Conservation (phyloP, 768 basidiomycete species). For the Lanmaoa pseudosensibilis region DNA sequence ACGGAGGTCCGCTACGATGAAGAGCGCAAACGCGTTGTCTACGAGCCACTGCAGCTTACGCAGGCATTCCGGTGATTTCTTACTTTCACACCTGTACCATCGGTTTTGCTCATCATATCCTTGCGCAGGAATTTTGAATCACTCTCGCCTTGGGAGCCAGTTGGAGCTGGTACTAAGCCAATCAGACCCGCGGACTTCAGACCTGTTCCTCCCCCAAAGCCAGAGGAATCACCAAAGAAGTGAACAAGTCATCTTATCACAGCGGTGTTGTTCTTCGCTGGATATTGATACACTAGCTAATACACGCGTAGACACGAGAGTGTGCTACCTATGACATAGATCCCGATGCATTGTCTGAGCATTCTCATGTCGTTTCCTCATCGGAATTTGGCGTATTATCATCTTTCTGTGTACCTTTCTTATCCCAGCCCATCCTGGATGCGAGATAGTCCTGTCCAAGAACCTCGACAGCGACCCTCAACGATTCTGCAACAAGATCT, state of each 20-base stretch:
- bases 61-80: constrained; percentile 88
- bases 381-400: constrained; percentile 7
- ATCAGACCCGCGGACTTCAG: constrained; percentile 71
- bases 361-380: constrained; percentile 11
- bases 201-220: constrained; percentile 71
- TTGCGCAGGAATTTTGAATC: constrained; percentile 84
- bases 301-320: constrained; percentile 10
- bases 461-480: constrained; percentile 84
- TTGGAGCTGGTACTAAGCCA: constrained; percentile 63
- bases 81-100: neutral
- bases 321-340: constrained; percentile 10
- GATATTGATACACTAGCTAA: constrained; percentile 15
- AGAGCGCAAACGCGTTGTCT: constrained; percentile 94
- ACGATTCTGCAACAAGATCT: constrained; percentile 83
- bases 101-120: neutral
- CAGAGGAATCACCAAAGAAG: constrained; percentile 78
- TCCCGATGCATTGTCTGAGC: neutral
- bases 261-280: neutral
- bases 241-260: constrained; percentile 35
- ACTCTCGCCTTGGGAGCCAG: constrained; percentile 93
- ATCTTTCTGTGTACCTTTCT: constrained; percentile 25
- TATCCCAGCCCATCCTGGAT: constrained; percentile 80
- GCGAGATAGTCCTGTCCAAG: constrained; percentile 91
- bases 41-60: constrained; percentile 95
- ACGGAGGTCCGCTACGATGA: constrained; percentile 98